Conservation (phyloP, 78 protist species). For the Dictyostelium purpureum region DNA sequence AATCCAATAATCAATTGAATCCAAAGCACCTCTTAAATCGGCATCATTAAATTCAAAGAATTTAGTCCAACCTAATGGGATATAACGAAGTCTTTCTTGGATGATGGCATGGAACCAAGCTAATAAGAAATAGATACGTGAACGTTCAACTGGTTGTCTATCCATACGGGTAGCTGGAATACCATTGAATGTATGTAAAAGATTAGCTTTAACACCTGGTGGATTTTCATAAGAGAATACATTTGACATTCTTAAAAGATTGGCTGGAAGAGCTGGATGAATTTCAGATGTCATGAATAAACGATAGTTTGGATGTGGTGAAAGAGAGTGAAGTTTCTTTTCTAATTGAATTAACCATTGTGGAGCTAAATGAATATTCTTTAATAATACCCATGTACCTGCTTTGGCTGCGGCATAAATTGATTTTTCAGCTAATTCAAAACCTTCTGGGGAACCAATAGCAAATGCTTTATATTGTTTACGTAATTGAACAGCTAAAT, state of each 20-base stretch:
- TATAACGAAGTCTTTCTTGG: conserved; percentile 94
- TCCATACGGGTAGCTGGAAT: conserved; percentile 41
- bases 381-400: conserved; percentile 97
- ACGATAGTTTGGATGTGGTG: conserved; percentile 89
- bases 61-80: conserved; percentile 98
- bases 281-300: conserved; percentile 96
- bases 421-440: conserved; percentile 90
- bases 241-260: conserved; percentile 88
- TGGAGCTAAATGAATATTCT: conserved; percentile 98
- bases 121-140: conserved; percentile 94
- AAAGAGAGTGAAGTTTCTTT: conserved; percentile 91
- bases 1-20: conserved; percentile 94
- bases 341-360: conserved; percentile 94
- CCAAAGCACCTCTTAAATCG: conserved; percentile 93
- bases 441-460: conserved; percentile 98
- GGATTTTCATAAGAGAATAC: conserved; percentile 96
- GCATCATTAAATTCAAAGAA: conserved; percentile 94
- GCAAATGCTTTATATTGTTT: conserved; percentile 89
- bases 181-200: conserved; percentile 77
- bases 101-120: conserved; percentile 97
- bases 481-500: conserved; percentile 68
- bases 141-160: conserved; percentile 72
- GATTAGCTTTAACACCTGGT: conserved; percentile 93
- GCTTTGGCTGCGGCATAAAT: conserved; percentile 85
- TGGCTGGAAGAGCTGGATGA: conserved; percentile 91